Conservation (phyloP, 73 alveolate genomes). For the Loxodes magnus region DNA sequence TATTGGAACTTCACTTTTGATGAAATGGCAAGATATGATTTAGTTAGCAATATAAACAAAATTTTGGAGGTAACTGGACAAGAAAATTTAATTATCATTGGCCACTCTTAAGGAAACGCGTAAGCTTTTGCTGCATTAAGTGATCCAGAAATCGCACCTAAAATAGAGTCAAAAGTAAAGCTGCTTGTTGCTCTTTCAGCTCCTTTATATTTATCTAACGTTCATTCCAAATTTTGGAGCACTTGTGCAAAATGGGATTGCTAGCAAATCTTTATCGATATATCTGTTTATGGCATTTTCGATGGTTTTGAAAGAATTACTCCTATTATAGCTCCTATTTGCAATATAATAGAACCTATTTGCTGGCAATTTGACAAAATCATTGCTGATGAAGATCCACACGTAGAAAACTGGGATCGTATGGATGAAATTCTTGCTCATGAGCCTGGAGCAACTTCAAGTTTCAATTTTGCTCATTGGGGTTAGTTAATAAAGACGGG, state of each 20-base stretch:
- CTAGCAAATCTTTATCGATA: not conserved
- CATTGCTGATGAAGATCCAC: constrained; percentile 4
- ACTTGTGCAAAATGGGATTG: too few relatives aligned
- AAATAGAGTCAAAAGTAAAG: too few relatives aligned
- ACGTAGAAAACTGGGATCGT: constrained; percentile 3
- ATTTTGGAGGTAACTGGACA: constrained; percentile 3
- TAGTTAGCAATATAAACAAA: constrained; percentile 32
- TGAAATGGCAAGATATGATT: constrained; percentile 45
- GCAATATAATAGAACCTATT: not conserved
- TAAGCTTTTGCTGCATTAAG: constrained; percentile 23
- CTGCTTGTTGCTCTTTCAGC: too few relatives aligned
- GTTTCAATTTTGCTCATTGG: too few relatives aligned
- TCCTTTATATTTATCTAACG: too few relatives aligned
- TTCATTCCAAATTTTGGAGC: too few relatives aligned
- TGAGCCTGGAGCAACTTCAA: constrained; percentile 15
- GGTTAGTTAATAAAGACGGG: too few relatives aligned
- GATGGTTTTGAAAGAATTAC: constrained; percentile 11
- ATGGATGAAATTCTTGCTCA: not conserved
- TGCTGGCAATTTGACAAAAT: not conserved
- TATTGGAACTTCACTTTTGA: constrained; percentile 36
- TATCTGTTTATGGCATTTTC: constrained; percentile 8
- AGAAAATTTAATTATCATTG: constrained; percentile 15
- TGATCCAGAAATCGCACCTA: too few relatives aligned
- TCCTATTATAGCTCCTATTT: constrained; percentile 20
- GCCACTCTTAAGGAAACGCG: constrained; percentile 38